Conservation (phyloP, 2,329 filamentous ascomycete species). For the Dothistroma pini region DNA sequence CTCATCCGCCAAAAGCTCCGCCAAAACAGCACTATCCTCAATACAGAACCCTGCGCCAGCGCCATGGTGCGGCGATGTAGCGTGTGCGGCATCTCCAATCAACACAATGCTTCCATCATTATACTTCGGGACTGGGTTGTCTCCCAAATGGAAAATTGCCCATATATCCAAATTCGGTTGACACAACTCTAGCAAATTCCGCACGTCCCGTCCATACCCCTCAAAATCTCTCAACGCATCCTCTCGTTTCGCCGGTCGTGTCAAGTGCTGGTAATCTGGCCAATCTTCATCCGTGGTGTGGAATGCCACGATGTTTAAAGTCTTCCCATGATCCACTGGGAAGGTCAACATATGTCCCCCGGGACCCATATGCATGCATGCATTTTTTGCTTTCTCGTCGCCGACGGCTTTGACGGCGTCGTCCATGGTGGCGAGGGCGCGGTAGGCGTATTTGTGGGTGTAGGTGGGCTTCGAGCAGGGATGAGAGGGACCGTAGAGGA, state of each 20-base stretch:
- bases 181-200: constrained; percentile 25
- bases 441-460: constrained; percentile 59
- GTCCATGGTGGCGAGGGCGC: constrained; percentile 57
- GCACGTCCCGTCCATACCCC: constrained; percentile 24
- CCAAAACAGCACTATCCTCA: constrained; percentile 30
- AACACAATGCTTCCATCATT: constrained; percentile 36
- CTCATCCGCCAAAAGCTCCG: constrained; percentile 25
- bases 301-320: constrained; percentile 31
- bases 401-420: constrained; percentile 28
- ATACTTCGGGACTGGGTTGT: constrained; percentile 37
- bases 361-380: constrained; percentile 31
- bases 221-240: constrained; percentile 27
- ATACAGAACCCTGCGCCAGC: constrained; percentile 32
- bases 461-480: constrained; percentile 50
- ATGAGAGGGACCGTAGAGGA: constrained; percentile 37
- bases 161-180: constrained; percentile 32
- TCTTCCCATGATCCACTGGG: constrained; percentile 37
- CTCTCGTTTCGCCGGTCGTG: constrained; percentile 21
- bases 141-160: constrained; percentile 41
- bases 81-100: constrained; percentile 42
- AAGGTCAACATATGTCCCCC: constrained; percentile 58
- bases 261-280: constrained; percentile 25
- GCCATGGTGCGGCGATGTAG: constrained; percentile 43
- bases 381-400: constrained; percentile 28
- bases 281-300: constrained; percentile 22